Conservation (phyloP, 768 basidiomycete genomes). For the Scleroderma bovista region DNA sequence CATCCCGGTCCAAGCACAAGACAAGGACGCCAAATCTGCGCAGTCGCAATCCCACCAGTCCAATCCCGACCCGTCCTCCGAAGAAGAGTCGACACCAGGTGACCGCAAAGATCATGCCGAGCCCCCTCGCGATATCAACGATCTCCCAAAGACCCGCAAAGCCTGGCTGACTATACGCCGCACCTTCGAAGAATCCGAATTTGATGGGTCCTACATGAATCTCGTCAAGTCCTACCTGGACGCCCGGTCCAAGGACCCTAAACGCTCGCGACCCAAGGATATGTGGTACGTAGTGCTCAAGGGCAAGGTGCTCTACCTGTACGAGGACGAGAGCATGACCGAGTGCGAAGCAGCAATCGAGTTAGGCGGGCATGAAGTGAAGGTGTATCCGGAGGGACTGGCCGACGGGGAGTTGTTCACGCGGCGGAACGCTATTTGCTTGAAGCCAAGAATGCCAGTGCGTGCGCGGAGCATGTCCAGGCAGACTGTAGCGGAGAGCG, state of each 20-base stretch:
- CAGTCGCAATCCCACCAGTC: not conserved
- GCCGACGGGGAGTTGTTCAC: constrained; percentile 88
- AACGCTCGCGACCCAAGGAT: constrained; percentile 80
- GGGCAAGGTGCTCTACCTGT: constrained; percentile 85
- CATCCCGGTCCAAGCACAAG: constrained; percentile 57
- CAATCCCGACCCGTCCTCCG: not conserved
- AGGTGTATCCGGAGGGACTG: constrained; percentile 67
- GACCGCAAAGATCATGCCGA: constrained; percentile 25
- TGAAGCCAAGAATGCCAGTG: constrained; percentile 44
- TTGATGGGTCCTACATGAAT: constrained; percentile 71
- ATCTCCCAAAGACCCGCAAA: constrained; percentile 61
- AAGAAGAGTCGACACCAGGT: too few relatives aligned
- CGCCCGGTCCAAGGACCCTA: constrained; percentile 79
- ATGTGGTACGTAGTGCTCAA: constrained; percentile 92
- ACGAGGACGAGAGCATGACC: constrained; percentile 86
- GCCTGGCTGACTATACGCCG: constrained; percentile 82
- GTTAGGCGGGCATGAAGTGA: constrained; percentile 70
- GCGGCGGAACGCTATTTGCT: constrained; percentile 82
- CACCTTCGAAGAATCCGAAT: constrained; percentile 62
- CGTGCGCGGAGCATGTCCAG: constrained; percentile 39
- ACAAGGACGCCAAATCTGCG: constrained; percentile 32
- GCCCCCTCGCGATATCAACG: constrained; percentile 36
- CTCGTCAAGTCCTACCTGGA: constrained; percentile 77
- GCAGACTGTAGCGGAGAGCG: not conserved
- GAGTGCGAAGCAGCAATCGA: constrained; percentile 93